phyloP scores from a whole-genome alignment of 2,329 filamentous ascomycete genomes.

The Aspergillus tanneri region DNA sequence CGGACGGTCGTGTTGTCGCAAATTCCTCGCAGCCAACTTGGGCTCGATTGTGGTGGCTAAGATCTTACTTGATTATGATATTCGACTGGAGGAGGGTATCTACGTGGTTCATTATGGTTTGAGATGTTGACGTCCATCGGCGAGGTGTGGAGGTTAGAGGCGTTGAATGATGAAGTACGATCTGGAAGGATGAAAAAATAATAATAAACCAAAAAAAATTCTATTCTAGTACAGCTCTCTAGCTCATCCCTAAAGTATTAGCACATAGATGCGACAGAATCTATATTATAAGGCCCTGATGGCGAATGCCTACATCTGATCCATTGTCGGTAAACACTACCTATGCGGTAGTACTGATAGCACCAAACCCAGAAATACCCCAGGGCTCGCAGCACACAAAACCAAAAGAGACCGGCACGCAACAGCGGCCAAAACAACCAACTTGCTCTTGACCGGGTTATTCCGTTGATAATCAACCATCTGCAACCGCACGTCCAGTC shows the following conservation, averaged over 20 bases:
- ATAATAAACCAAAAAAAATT: too few species aligned
- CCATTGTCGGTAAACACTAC: too few species aligned
- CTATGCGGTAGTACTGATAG: too few species aligned
- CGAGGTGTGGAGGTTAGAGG: constrained; percentile 6
- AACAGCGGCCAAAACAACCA: not conserved
- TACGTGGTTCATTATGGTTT: constrained; percentile 2
- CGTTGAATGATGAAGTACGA: too few species aligned
- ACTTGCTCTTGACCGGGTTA: constrained; percentile 17
- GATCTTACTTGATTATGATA: constrained; percentile 1
- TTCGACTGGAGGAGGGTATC: not conserved
- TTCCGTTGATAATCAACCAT: constrained; percentile 28
- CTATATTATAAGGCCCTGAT: too few species aligned
- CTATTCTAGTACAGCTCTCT: too few species aligned
- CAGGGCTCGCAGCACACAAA: too few species aligned
- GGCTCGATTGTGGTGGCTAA: not conserved
- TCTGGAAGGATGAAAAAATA: too few species aligned
- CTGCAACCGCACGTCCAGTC: constrained; percentile 43
- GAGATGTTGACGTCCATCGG: constrained; percentile 6
- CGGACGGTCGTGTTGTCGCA: not conserved
- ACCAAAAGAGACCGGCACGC: not conserved
- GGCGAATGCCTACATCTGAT: too few species aligned
- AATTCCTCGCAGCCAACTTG: not conserved
- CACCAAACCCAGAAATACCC: too few species aligned
- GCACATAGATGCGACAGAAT: too few species aligned
- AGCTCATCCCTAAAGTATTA: too few species aligned